Percentiles rank a stretch among this genome's conserved stretches.
Conservation (phyloP, 345 rosid species). For the Brassica nigra region DNA sequence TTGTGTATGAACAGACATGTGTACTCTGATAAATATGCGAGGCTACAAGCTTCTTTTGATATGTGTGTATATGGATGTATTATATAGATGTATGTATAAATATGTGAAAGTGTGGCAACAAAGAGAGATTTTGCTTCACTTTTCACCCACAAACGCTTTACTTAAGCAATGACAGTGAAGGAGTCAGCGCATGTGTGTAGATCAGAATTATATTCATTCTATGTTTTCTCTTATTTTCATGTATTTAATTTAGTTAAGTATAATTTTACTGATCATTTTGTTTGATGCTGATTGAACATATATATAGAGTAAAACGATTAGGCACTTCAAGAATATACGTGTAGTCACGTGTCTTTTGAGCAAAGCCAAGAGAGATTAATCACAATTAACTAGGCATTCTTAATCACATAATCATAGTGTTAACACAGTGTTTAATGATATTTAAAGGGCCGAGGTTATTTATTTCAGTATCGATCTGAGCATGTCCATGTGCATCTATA, state of each 20-base stretch:
- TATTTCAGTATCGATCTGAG: slow-evolving; percentile 11
- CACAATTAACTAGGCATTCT: slow-evolving; percentile 38
- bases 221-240: background rate
- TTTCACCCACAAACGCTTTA: slow-evolving; percentile 20
- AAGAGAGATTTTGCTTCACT: slow-evolving; percentile 19
- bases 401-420: slow-evolving; percentile 25
- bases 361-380: slow-evolving; percentile 25
- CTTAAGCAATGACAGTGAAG: slow-evolving; percentile 15
- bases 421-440: slow-evolving; percentile 18
- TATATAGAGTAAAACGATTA: background rate
- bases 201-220: slow-evolving; percentile 19
- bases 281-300: slow-evolving; percentile 3
- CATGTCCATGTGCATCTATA: slow-evolving; percentile 32
- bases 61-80: background rate
- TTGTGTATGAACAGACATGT: slow-evolving; percentile 6
- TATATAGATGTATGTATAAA: background rate
- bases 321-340: background rate
- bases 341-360: slow-evolving; percentile 32
- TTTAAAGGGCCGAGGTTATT: background rate
- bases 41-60: slow-evolving; percentile 2
- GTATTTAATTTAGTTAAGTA: background rate
- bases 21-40: background rate
- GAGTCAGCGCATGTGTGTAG: slow-evolving; percentile 30
- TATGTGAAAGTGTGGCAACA: slow-evolving; percentile 21
- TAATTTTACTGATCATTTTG: background rate